Conservation (phyloP, 441 rosid species). For the Corymbia citriodora region DNA sequence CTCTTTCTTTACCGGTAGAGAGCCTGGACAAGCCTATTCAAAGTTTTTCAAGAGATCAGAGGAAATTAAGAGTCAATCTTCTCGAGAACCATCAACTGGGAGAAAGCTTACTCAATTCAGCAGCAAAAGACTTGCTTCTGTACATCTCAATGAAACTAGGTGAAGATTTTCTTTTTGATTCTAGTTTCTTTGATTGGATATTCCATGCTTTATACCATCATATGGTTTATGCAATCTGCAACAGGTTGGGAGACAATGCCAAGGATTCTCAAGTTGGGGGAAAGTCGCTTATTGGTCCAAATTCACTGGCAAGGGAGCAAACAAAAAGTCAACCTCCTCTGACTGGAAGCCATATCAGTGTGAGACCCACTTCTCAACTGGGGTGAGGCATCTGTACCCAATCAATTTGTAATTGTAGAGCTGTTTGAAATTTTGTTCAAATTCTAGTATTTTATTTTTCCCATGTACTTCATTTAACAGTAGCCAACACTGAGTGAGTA, state of each 20-base stretch:
- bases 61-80: conserved; percentile 18
- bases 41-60: conserved; percentile 29
- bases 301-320: conserved; percentile 12
- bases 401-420: neutral
- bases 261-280: conserved; percentile 17
- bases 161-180: neutral
- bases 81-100: conserved; percentile 20
- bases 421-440: neutral
- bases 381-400: conserved; percentile 17
- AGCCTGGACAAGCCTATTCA: conserved; percentile 28
- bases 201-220: neutral
- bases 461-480: neutral
- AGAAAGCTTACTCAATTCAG: conserved; percentile 18
- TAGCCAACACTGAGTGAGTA: neutral
- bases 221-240: neutral
- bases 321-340: conserved; percentile 11
- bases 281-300: conserved; percentile 13
- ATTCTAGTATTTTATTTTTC: neutral
- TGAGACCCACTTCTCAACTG: conserved; percentile 13
- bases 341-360: conserved; percentile 16
- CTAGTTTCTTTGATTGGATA: neutral
- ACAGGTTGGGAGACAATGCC: conserved; percentile 15
- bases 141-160: neutral
- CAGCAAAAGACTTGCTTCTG: neutral
- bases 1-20: conserved; percentile 20